A percentile compares a stretch with the other conserved stretches of the same genome.
phyloP scores from a whole-genome alignment of 106 monocot genomes.

The Hemerocallis citrina region DNA sequence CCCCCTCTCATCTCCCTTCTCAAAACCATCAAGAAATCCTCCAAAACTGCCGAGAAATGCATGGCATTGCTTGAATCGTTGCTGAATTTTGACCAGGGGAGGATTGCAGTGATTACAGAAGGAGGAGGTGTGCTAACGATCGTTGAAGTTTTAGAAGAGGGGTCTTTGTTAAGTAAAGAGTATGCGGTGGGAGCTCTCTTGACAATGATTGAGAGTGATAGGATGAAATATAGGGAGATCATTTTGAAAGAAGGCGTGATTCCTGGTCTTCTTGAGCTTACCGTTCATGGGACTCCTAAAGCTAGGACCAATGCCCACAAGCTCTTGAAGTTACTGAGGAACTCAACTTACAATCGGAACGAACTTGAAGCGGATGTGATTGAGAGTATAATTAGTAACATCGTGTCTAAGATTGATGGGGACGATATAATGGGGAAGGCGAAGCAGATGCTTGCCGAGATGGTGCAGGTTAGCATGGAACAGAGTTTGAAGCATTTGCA shows the following conservation, averaged over 20 bases:
- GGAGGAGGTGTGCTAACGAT: conserved; percentile 51
- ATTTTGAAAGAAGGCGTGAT: conserved; percentile 57
- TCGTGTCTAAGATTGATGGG: conserved; percentile 37
- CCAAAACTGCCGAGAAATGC: conserved; percentile 46
- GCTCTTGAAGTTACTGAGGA: conserved; percentile 32
- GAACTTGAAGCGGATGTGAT: conserved; percentile 28
- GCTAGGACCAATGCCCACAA: conserved; percentile 23
- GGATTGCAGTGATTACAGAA: conserved; percentile 21
- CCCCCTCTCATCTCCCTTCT: conserved; percentile 34
- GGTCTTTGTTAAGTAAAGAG: conserved; percentile 27
- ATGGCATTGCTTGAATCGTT: conserved; percentile 38
- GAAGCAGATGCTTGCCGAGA: conserved; percentile 63
- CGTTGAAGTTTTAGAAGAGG: conserved; percentile 53
- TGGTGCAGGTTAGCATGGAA: conserved; percentile 78
- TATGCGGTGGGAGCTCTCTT: conserved; percentile 42
- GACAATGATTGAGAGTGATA: conserved; percentile 49
- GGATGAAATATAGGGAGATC: conserved; percentile 27
- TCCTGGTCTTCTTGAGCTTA: conserved; percentile 62
- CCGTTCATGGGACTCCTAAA: conserved; percentile 44
- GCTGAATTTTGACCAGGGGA: conserved; percentile 24
- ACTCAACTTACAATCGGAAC: conserved; percentile 19
- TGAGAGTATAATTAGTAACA: conserved; percentile 22
- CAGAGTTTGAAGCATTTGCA: conserved; percentile 65
- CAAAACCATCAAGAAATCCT: conserved; percentile 45
- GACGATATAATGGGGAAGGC: conserved; percentile 41